Evolutionary conservation across 129 eudicot species (phyloP).

Genomic region (Silybum marianum): DNA sequence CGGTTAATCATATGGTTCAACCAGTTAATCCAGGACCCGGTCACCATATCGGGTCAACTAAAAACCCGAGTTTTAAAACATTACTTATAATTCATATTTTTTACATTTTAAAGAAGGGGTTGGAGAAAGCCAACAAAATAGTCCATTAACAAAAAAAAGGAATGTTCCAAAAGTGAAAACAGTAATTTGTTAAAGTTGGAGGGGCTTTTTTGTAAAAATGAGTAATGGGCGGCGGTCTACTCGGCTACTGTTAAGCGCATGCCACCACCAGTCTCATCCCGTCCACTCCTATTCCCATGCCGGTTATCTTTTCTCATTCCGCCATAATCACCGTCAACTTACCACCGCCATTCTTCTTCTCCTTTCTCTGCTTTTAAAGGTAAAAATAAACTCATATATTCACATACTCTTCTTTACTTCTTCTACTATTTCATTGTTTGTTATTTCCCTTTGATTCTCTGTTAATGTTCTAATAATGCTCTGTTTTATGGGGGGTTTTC

Average conservation of each 20-base stretch:
- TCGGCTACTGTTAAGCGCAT: conserved; percentile 18
- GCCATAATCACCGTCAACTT: neutral
- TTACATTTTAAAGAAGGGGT: too few species aligned
- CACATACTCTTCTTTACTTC: neutral
- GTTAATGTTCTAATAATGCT: neutral
- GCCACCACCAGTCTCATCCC: neutral
- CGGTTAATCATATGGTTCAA: too few species aligned
- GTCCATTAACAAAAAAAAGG: too few species aligned
- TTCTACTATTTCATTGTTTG: neutral
- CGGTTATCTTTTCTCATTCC: neutral
- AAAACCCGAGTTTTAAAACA: too few species aligned
- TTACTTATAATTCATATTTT: too few species aligned
- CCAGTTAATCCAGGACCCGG: too few species aligned
- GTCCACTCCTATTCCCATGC: neutral
- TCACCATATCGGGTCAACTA: too few species aligned
- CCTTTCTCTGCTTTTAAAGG: neutral
- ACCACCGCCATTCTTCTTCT: too few species aligned
- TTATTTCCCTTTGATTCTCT: too few species aligned
- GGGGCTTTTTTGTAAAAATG: neutral
- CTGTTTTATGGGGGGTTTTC: too few species aligned
- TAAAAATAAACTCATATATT: too few species aligned
- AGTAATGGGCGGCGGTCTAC: neutral
- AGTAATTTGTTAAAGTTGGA: neutral
- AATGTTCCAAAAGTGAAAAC: neutral
- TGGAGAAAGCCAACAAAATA: too few species aligned